Evolutionary conservation across 23 red algal species (phyloP).

Genomic region (Gracilariopsis chorda): DNA sequence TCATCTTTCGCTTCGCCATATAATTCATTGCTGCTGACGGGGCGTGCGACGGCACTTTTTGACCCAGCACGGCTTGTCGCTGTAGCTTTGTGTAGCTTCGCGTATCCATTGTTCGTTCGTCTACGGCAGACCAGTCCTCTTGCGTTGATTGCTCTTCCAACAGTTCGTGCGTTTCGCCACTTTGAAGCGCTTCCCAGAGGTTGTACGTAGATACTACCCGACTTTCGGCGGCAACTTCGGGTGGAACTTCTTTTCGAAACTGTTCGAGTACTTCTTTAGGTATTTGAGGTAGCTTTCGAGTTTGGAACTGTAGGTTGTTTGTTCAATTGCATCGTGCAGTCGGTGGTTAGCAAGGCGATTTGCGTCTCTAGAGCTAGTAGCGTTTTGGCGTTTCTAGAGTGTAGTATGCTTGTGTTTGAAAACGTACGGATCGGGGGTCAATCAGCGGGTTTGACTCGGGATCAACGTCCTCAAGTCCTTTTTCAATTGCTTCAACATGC

Average conservation of each 20-base stretch:
- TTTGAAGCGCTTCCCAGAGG: constrained; percentile 28
- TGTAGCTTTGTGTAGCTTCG: neutral
- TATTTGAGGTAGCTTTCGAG: neutral
- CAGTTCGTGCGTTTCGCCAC: constrained; percentile 12
- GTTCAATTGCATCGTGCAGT: no score
- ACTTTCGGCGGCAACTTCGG: constrained; percentile 13
- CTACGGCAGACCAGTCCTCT: constrained; percentile 8
- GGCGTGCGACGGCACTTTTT: neutral
- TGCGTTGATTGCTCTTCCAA: neutral
- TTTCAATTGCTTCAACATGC: constrained; percentile 14
- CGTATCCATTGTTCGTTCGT: constrained; percentile 22
- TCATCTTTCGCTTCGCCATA: neutral
- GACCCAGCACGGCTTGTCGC: neutral
- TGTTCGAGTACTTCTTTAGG: constrained; percentile 4
- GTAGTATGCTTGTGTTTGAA: no score
- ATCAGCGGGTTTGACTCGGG: constrained; percentile 30
- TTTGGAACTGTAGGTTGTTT: constrained; percentile 41
- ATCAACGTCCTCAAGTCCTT: neutral
- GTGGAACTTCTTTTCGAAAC: constrained; percentile 36
- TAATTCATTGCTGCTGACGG: neutral
- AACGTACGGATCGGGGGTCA: constrained; percentile 54
- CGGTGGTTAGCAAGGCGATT: no score
- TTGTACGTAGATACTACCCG: constrained; percentile 38
- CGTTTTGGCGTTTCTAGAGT: no score
- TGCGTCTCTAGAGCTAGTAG: no score